A percentile compares a stretch with the other conserved stretches of the same genome.
Evolutionary conservation across 768 basidiomycete species (phyloP).

Genomic region (Leccinum boreale): DNA sequence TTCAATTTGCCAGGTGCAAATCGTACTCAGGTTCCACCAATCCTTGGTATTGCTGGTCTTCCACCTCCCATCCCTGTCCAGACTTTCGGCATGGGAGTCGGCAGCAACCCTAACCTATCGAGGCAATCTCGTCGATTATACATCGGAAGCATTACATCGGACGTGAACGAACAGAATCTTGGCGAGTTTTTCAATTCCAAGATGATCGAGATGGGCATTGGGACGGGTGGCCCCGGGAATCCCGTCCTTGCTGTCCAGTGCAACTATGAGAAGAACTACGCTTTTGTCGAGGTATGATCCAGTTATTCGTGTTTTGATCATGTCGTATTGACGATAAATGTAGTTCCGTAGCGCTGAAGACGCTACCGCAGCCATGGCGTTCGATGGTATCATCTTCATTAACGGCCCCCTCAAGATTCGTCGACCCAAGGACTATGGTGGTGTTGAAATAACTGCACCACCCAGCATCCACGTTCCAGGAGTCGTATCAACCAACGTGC

Average conservation of each 20-base stretch:
- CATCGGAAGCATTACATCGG: slow-evolving; percentile 93
- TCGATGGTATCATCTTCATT: slow-evolving; percentile 95
- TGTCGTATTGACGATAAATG: slow-evolving; percentile 10
- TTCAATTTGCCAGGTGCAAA: slow-evolving; percentile 97
- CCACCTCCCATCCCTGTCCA: slow-evolving; percentile 82
- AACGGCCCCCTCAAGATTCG: slow-evolving; percentile 96
- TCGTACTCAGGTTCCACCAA: slow-evolving; percentile 81
- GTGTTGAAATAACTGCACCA: slow-evolving; percentile 57
- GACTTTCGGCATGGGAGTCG: slow-evolving; percentile 83
- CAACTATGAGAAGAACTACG: slow-evolving; percentile 98
- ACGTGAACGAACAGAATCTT: slow-evolving; percentile 90
- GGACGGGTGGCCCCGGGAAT: slow-evolving; percentile 80
- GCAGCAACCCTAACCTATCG: slow-evolving; percentile 83
- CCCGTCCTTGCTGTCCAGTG: slow-evolving; percentile 93
- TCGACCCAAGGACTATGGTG: slow-evolving; percentile 95
- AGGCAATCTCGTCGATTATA: slow-evolving; percentile 94
- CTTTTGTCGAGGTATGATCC: slow-evolving; percentile 86
- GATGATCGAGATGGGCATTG: slow-evolving; percentile 90
- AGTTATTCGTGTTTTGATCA: background rate
- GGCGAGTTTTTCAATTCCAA: slow-evolving; percentile 94
- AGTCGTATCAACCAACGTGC: slow-evolving; percentile 94
- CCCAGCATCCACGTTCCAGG: slow-evolving; percentile 85
- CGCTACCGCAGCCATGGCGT: slow-evolving; percentile 94
- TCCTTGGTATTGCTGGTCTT: slow-evolving; percentile 75
- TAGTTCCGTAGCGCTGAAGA: slow-evolving; percentile 98